Evolutionary conservation across 2,329 filamentous ascomycete species (phyloP), one percentile per base, ranked within the genome.

Genomic region (Didymella sp.): DNA sequence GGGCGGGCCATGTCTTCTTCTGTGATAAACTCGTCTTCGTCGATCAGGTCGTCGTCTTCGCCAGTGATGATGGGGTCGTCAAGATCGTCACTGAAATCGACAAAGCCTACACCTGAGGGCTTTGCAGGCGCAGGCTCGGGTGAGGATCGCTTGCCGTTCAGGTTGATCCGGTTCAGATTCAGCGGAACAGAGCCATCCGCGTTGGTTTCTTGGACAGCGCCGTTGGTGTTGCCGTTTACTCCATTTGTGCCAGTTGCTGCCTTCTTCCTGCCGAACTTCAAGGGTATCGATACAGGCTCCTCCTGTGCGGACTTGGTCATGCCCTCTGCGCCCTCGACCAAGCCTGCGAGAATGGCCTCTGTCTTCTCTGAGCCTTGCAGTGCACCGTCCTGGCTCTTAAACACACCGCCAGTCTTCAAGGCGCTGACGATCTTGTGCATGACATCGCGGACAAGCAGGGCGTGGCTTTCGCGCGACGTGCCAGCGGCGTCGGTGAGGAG

Each of bases 11-110:
- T 82, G 72, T 99, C 94, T 60, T 92, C 91, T 70, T 93, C 92
- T 3, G 89, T 91, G 67, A 99, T 81, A 28, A 99, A 81, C 9
- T 87, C 88, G 70, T 97, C 89, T 76, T 98, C 95, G 72, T 98
- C 92, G 65, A 99, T 95, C 51, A 96, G 78, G 52, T 96, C 93
- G 62, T 96, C 92, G 67, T 92, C 89, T 59, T 85, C 84, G 50
- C 82, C 82, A 30, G 75, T 79, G 56, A 79, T 84, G 71, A 78
- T 69, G n/a, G 71, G 79, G 57, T 79, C 77, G 60, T 81, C 82
- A 54, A 88, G 81, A 62, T 91, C 87, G 63, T 89, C 85, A 62
- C 82, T 83, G 59, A 88, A 84, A 68, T 89, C 87, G 33, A 90
- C 84, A 63, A 76, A 76, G 51, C 73, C 73, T n/a, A 75, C 73